Evolutionary conservation across 1,284 basidiomycete genomes (phyloP), one percentile per base, ranked within the genome.

Genomic region (Ganoderma meredithae): DNA sequence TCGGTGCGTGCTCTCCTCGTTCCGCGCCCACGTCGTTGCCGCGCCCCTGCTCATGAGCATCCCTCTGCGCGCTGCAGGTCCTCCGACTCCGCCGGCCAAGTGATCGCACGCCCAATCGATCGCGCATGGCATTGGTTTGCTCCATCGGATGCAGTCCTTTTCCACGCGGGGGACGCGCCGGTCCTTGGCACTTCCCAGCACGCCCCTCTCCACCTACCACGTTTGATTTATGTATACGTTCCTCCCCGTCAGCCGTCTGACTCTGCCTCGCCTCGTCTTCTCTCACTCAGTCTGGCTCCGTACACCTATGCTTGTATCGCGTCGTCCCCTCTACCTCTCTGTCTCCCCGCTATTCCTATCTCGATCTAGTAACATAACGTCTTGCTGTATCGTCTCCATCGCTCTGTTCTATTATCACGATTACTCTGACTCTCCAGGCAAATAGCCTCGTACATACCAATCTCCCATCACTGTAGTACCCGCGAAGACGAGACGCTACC

Each of bases 81-180:
- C 88, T 0, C 82, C 84, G 4, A 86, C 88, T 1, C 88, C 88
- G 6, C 87, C 88, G 17, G 87, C 88, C 44, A 84, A 88, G 79
- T 85, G 79, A 81, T n/a, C 33, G 31, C 49, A 7, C 36, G 22
- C 31, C 58, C 63, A 31, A 60, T 65, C 64, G 64, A 65, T 65
- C 36, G n/a, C 47, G 27, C n/a, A 27, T 36, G 56, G n/a, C n/a
- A n/a, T n/a, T n/a, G n/a, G 60, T 47, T 49, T 10, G 60, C 36
- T 49, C 10, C 43, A 31, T 40, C 39, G 39, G 39, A 22, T 59
- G 22, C 19, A n/a, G 36, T 22, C 56, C 6, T 25, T n/a, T 22
- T 60, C 22, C 6, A 39, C n/a, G 19, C 19, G 33, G 22, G 40
- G 56, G 56, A 58, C 19, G 22, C 8, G 31, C 19, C 12, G n/a